Evolutionary conservation across 345 rosid genomes (phyloP).

Genomic region (Arabis hirsuta): DNA sequence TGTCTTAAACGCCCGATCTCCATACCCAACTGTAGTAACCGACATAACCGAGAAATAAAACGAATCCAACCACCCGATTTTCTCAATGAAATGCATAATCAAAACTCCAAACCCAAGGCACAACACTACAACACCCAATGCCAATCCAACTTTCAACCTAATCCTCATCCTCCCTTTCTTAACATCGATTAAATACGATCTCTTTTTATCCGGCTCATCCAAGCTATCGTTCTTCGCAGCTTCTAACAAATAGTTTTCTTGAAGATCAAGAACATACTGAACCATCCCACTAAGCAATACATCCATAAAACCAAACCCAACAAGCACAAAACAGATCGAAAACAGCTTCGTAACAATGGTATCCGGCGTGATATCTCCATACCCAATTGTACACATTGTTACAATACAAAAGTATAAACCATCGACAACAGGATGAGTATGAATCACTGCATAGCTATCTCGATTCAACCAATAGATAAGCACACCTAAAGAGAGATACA

Average conservation of each 20-base stretch:
- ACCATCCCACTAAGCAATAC: slow-evolving; percentile 85
- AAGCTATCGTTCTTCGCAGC: slow-evolving; percentile 43
- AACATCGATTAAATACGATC: slow-evolving; percentile 74
- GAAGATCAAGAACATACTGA: slow-evolving; percentile 83
- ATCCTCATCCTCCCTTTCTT: slow-evolving; percentile 97
- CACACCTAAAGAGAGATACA: slow-evolving; percentile 75
- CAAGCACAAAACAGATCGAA: slow-evolving; percentile 79
- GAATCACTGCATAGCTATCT: slow-evolving; percentile 50
- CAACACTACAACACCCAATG: slow-evolving; percentile 81
- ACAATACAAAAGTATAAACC: slow-evolving; percentile 89
- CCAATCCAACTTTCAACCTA: slow-evolving; percentile 91
- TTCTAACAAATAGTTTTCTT: slow-evolving; percentile 74
- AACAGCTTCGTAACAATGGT: slow-evolving; percentile 69
- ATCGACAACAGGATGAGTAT: slow-evolving; percentile 86
- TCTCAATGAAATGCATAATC: slow-evolving; percentile 82
- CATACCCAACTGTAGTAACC: slow-evolving; percentile 82
- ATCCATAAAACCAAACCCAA: slow-evolving; percentile 86
- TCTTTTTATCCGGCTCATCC: slow-evolving; percentile 45
- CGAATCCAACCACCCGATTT: slow-evolving; percentile 80
- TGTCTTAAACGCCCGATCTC: slow-evolving; percentile 67
- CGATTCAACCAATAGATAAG: slow-evolving; percentile 67
- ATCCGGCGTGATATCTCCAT: slow-evolving; percentile 85
- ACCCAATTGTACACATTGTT: slow-evolving; percentile 97
- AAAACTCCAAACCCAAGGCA: slow-evolving; percentile 83
- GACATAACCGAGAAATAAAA: slow-evolving; percentile 84